Evolutionary conservation across 2,329 filamentous ascomycete genomes (phyloP), one percentile per base, ranked within the genome.

Genomic region (Pseudohalonectria lignicola): DNA sequence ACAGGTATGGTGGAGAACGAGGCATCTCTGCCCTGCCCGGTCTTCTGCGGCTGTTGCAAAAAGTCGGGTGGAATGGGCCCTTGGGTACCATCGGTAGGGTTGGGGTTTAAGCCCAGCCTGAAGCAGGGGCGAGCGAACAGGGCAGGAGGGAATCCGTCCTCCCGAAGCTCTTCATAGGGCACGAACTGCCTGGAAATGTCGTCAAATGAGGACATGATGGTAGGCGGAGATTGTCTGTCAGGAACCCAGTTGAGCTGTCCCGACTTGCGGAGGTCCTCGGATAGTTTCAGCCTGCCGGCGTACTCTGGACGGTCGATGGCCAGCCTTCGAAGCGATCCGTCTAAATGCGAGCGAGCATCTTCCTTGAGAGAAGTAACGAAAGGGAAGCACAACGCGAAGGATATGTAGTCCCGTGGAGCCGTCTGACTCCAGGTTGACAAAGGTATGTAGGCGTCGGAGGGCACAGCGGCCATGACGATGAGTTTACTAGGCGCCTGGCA

Each of bases 121-220:
- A 56, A 55, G 2, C 45, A 39, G 0, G 49, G 42, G 18, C 49
- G 47, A 13, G 59, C 51, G 42, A 57, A 59, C 0, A 47, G 49
- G 6, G 41, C 45, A 1, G 53, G 50, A 3, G 56, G 52, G 39
- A 59, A 60, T 5, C 45, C 48, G 17, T 44, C 45, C 1, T 36
- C 37, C 34, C 46, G 43, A 17, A 59, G 49, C 20, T 54, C 46
- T 3, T 41, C 38, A 34, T 55, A 60, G 2, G 44, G 49, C 17
- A 40, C 43, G 18, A 57, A 53, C 2, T 39, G 36, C 3, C 40
- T 34, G 6, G 42, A 25, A 11, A 48, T 43, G 31, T 51, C 43
- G 10, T 44, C 41, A 12, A 53, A 47, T 13, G 7, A 31, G 28
- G 29, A n/a, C 15, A 30, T 15, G 29, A 37, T 37, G n/a, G n/a